Base-by-base conservation (phyloP, 371 early-diverging fungal species). In the Mucor sp. region DNA sequence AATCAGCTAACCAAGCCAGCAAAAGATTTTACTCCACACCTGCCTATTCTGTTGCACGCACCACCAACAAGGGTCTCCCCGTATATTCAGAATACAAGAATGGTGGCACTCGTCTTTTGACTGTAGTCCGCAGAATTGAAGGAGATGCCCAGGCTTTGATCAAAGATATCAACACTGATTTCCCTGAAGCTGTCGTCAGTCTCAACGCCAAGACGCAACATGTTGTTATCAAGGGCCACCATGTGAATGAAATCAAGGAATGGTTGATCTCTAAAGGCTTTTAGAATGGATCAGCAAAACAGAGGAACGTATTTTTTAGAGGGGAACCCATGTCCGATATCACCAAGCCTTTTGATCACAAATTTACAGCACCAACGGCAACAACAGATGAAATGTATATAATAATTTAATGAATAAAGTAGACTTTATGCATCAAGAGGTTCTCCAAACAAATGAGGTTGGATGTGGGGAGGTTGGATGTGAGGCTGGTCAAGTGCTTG, bases 61-160 rank as follows among this genome's bases (percentile, higher is more conserved):
- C 92, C 1, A 61, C 73, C 58, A 85, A 85, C 75, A 75, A 88
- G 70, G 75, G 77, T 43, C 78, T 91, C 41, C 91, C 95, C 15
- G 88, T 93, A 6, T 94, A 93, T 74, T 78, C 84, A 4, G 92
- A 94, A 44, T 72, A 87, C 64, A 89, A 86, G 68, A 92, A 91
- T 74, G 90, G 89, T 17, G 70, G 86, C 17, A 89, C 91, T 12
- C 84, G 87, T 61, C 74, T 77, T 44, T 78, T 85, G 66, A 94
- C 94, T 3, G 74, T 90, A 50, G 78, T 95, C 53, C 87, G 93
- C 60, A 86, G 91, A 58, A 83, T 95, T 32, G 82, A 90, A 62
- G 95, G 95, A 23, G 86, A 92, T 69, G 67, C 87, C 8, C 69
- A 85, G 63, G 90, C 80, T 47, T 37, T 86, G 33, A 66, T 71